Evolutionary conservation across 306 rosid species (phyloP).

Genomic region (Begonia loranthoides): DNA sequence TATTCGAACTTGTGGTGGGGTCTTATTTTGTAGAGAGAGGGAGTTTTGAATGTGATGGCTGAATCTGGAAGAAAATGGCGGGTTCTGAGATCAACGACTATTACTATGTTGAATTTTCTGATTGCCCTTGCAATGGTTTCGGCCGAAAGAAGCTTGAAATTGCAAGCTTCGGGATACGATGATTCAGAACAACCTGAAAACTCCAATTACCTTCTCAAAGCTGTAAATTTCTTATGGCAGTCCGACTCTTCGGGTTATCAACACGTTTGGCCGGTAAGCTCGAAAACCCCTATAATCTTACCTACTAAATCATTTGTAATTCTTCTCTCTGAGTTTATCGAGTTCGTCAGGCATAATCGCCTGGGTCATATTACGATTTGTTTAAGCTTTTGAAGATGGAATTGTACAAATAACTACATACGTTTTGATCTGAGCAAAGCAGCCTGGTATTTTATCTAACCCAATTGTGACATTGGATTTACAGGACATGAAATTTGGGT

Average conservation of each 20-base stretch:
- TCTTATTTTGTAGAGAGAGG: no score
- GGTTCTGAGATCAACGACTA: no score
- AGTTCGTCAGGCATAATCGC: no score
- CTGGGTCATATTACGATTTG: no score
- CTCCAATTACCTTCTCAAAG: constrained; percentile 22
- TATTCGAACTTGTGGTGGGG: no score
- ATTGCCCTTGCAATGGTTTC: constrained; percentile 31
- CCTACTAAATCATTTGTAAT: neutral
- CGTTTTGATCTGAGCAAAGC: no score
- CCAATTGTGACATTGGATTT: neutral
- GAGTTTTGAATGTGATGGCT: no score
- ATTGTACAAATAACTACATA: no score
- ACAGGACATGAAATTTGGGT: constrained; percentile 76
- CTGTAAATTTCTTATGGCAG: constrained; percentile 67
- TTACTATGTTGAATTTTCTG: constrained; percentile 4
- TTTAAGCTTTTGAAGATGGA: no score
- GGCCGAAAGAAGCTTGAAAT: constrained; percentile 42
- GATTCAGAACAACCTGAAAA: constrained; percentile 13
- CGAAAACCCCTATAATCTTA: neutral
- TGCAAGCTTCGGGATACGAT: constrained; percentile 19
- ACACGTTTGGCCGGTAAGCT: constrained; percentile 77
- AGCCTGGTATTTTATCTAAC: no score
- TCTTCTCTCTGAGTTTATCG: neutral
- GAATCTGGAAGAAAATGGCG: no score
- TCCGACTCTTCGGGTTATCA: constrained; percentile 36